phyloP scores from a whole-genome alignment of 352 stramenopile genomes.

The Halophytophthora polymorphica region DNA sequence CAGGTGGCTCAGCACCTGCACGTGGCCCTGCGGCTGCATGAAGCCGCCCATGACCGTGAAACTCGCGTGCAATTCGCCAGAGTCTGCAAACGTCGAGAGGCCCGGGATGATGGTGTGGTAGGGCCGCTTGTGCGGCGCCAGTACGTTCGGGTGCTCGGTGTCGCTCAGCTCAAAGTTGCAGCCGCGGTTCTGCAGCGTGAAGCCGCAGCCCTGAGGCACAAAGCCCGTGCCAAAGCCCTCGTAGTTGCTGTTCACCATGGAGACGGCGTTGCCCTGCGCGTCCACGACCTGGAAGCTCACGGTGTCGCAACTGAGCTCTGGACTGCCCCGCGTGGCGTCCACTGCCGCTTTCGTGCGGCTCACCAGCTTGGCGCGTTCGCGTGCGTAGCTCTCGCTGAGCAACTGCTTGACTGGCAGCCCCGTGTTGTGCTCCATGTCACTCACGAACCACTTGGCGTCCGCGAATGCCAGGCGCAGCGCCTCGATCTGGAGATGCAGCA shows the following conservation, averaged over 20 bases:
- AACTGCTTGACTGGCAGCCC: constrained; percentile 60
- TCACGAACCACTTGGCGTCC: constrained; percentile 86
- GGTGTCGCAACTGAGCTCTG: constrained; percentile 82
- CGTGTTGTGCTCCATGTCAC: constrained; percentile 67
- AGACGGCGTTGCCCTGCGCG: constrained; percentile 92
- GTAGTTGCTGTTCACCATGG: constrained; percentile 98
- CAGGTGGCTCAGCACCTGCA: constrained; percentile 93
- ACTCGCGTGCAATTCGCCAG: constrained; percentile 89
- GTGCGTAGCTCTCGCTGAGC: constrained; percentile 77
- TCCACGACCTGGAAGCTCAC: constrained; percentile 98
- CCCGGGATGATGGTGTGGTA: constrained; percentile 99
- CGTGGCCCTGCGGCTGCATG: constrained; percentile 97
- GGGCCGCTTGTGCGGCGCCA: constrained; percentile 90
- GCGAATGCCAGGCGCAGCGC: constrained; percentile 92
- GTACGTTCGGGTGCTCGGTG: constrained; percentile 87
- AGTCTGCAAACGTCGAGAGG: constrained; percentile 87
- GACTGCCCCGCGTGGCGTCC: constrained; percentile 55
- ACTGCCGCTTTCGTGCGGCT: constrained; percentile 39
- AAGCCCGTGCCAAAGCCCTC: constrained; percentile 96
- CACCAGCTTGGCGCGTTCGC: constrained; percentile 45
- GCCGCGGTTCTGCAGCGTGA: constrained; percentile 96
- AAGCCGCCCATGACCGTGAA: constrained; percentile 91
- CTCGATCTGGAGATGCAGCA: constrained; percentile 92
- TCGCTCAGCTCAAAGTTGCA: constrained; percentile 91
- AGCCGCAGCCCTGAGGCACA: constrained; percentile 91